These are phyloP conservation scores for Xylaria telfairii DNA, from an alignment of 495 filamentous ascomycete species.

Conservation along the genomic window DNA sequence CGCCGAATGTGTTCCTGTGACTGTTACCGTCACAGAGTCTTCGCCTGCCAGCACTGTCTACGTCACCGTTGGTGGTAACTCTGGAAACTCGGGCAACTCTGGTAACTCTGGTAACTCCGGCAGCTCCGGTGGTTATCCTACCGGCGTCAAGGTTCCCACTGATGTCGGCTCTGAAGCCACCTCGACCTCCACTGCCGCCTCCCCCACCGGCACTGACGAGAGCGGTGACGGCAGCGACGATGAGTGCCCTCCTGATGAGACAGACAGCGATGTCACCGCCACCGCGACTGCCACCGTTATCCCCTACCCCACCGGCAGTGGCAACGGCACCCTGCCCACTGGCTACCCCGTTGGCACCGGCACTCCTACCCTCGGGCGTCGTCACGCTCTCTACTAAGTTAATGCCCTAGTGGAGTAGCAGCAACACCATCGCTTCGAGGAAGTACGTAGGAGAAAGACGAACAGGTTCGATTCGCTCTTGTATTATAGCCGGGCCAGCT, in stretches of 20 bases:
- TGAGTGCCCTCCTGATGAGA: conserved; percentile 42
- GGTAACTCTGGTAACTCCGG: background rate
- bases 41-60: conserved; percentile 47
- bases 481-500: conserved; percentile 18
- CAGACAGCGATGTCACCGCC: conserved; percentile 34
- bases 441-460: background rate
- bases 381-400: conserved; percentile 23
- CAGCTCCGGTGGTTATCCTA: conserved; percentile 3
- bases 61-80: conserved; percentile 39
- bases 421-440: background rate
- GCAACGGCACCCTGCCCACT: conserved; percentile 35
- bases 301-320: conserved; percentile 41
- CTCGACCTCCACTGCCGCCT: conserved; percentile 13
- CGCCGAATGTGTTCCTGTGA: conserved; percentile 39
- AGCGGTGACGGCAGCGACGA: conserved; percentile 26
- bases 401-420: background rate
- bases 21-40: conserved; percentile 47
- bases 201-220: conserved; percentile 26
- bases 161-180: conserved; percentile 22
- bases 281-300: conserved; percentile 37
- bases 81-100: background rate
- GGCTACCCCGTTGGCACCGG: conserved; percentile 20
- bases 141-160: conserved; percentile 20
- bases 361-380: background rate
- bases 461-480: conserved; percentile 20